A percentile compares a stretch with the other conserved stretches of the same genome.
Evolutionary conservation across 2,329 filamentous ascomycete species (phyloP).

Genomic region (Cercospora brassicicola): DNA sequence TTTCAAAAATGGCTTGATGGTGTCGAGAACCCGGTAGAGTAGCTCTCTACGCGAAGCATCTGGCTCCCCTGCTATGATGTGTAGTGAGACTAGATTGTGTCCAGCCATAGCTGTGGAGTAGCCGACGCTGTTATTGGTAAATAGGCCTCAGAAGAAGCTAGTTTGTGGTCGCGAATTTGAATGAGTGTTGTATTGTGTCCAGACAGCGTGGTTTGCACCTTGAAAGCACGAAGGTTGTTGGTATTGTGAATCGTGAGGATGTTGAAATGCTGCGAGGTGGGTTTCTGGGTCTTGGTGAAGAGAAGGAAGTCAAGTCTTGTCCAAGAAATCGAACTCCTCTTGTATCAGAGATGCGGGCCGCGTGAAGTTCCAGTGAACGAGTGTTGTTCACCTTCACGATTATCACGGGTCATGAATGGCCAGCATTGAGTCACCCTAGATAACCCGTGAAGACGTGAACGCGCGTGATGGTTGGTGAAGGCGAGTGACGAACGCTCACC

Average conservation of each 20-base stretch:
- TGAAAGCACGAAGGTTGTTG: too few species aligned
- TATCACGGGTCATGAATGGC: not conserved
- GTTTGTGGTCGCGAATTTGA: too few species aligned
- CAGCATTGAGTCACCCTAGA: not conserved
- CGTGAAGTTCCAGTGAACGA: not conserved
- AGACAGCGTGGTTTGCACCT: too few species aligned
- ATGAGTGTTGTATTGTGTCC: too few species aligned
- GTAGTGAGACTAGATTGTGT: too few species aligned
- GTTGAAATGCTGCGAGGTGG: not conserved
- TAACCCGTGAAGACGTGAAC: not conserved
- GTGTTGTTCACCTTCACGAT: not conserved
- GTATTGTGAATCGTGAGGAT: too few species aligned
- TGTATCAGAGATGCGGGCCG: not conserved
- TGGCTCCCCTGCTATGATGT: not conserved
- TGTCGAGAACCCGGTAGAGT: not conserved
- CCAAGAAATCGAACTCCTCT: not conserved
- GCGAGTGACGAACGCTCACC: not conserved
- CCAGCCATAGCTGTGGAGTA: too few species aligned
- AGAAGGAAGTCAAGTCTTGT: not conserved
- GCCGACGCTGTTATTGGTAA: too few species aligned
- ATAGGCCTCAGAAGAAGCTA: too few species aligned
- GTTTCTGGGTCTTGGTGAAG: not conserved
- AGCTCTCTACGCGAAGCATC: not conserved
- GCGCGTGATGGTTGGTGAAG: not conserved
- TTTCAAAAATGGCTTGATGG: not conserved